Evolutionary conservation across 768 basidiomycete genomes (phyloP), one percentile per base, ranked within the genome.

Genomic region (Russula ochroleuca): DNA sequence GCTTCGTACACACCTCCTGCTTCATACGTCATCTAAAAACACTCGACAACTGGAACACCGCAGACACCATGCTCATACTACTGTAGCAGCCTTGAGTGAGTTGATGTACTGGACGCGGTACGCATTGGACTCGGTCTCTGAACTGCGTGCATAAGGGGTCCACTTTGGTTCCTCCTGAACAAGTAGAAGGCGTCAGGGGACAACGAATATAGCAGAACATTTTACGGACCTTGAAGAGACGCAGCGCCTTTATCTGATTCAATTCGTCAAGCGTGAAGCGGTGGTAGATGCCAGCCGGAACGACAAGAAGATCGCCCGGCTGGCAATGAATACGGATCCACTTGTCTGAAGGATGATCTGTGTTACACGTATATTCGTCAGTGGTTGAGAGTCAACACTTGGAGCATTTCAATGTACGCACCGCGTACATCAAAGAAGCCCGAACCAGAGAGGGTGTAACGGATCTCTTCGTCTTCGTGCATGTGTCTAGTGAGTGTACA

Each of bases 391-490:
- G 11, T 14, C 10, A 5, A 19, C 15, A 28, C 19, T 13, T 40
- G 23, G n/a, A 14, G 15, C 38, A 40, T 19, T 50, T 17, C 28
- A 10, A 47, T 3, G 3, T 6, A 69, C 85, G 60, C 67, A 91
- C 91, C 91, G 63, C 94, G 82, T 45, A 98, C 83, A 69, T 98
- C 95, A 72, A 97, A 98, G 79, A 85, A 98, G 0, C 93, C 94
- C 41, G 83, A 85, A n/a, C 95, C 95, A 0, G 81, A 79, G 45
- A 93, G 80, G 69, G 95, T 85, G 70, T 91, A 98, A 9, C 94
- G 81, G 70, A 95, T 96, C 75, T 98, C 94, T 71, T 98, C 94
- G 70, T 97, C 94, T 73, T 97, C 93, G 69, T 97, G 95, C 79
- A 98, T 82, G 70, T 97, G 94, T 70, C 91, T 92, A 68, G 23